A percentile compares a stretch with the other conserved stretches of the same genome.
phyloP scores from a whole-genome alignment of 1,139 yeast species.

The Yarrowia galli region DNA sequence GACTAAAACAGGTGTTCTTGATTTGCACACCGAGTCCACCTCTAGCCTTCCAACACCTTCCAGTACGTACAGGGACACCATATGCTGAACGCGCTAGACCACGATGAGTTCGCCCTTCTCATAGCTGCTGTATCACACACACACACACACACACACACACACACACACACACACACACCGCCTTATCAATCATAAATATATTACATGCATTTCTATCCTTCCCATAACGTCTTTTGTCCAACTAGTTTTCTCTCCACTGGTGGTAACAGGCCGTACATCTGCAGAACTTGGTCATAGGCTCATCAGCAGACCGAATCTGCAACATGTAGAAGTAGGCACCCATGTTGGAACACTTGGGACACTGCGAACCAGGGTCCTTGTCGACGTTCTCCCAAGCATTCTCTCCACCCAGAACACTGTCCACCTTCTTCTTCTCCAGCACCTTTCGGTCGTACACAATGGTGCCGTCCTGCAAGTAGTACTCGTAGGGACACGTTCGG shows the following conservation, averaged over 20 bases:
- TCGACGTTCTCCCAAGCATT: slow-evolving; percentile 99
- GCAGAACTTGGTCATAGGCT: slow-evolving; percentile 95
- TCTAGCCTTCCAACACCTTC: too few relatives aligned
- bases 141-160: too few relatives aligned
- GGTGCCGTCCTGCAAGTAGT: slow-evolving; percentile 74
- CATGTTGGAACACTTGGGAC: slow-evolving; percentile 87
- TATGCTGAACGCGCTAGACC: too few relatives aligned
- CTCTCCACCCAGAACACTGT: slow-evolving; percentile 95
- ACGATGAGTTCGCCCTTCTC: too few relatives aligned
- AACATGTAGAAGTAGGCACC: slow-evolving; percentile 96
- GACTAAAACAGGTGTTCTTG: too few relatives aligned
- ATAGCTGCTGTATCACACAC: too few relatives aligned
- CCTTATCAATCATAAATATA: slow-evolving; percentile 30
- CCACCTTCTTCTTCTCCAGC: slow-evolving; percentile 87
- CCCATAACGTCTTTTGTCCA: not conserved
- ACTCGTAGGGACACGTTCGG: slow-evolving; percentile 93
- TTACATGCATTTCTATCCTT: slow-evolving; percentile 31
- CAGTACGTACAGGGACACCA: too few relatives aligned
- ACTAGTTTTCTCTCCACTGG: slow-evolving; percentile 94
- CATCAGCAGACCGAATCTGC: slow-evolving; percentile 92
- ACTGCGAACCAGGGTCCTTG: slow-evolving; percentile 64
- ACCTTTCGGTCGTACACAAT: slow-evolving; percentile 85
- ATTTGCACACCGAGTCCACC: too few relatives aligned
- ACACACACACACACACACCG: too few relatives aligned
- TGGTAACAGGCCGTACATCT: slow-evolving; percentile 90